Evolutionary conservation across 495 filamentous ascomycete species (phyloP), one percentile per base, ranked within the genome.

Genomic region (Annulohypoxylon bovei): DNA sequence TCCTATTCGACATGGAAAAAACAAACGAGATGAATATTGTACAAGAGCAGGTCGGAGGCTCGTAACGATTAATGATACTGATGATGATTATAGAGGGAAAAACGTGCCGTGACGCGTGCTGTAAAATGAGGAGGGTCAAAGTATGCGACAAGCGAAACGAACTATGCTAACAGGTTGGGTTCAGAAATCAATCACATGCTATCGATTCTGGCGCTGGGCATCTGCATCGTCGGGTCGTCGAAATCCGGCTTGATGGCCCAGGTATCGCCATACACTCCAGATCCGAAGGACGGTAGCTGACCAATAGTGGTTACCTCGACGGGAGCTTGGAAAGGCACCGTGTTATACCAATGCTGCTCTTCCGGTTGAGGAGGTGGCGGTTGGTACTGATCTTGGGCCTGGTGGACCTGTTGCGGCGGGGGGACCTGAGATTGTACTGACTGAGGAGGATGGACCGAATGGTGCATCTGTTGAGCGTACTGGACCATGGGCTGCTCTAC

Each of bases 191-290:
- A 61, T 77, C 73, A 84, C 75, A 86, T 78, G 42, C 72, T 78
- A 58, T 82, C 78, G 50, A 86, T 80, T 32, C 84, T 76, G 3
- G 73, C 76, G 69, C 82, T 84, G 8, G 84, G 84, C 76, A 86
- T 75, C 59, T 82, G 81, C 70, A 83, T 74, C 7, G 77, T 72
- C 12, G 74, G 67, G 50, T 85, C 83, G 6, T 81, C 82, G 50
- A 77, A 82, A 50, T 84, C 84, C 30, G 79, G 65, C 72, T 85
- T 86, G 23, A 75, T 71, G 14, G 50, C 72, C 83, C 83, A 85
- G 1, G 75, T 67, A 18, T 79, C 78, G 16, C 78, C 77, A 54
- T 78, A 78, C 11, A 77, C 71, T 23, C 72, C 73, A 8, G 79
- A 47, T 18, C 74, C 67, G 63, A 76, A 84, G 22, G 74, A 65